Evolutionary conservation across 108 stramenopile species (phyloP).

Genomic region (Nitzschia sp.): DNA sequence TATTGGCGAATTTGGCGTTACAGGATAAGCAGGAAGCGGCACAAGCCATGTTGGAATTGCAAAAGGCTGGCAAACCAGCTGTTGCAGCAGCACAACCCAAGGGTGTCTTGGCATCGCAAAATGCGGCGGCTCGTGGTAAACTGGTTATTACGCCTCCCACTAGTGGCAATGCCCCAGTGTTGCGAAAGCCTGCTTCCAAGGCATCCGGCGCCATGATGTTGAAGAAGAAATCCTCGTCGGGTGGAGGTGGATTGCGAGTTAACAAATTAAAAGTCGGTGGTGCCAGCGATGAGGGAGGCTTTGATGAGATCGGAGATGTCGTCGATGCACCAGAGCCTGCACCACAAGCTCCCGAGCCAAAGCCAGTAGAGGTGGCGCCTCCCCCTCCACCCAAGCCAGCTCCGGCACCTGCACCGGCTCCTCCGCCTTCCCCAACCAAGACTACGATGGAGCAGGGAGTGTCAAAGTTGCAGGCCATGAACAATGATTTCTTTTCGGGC

Average conservation of each 20-base stretch:
- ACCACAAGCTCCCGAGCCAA: constrained; percentile 23
- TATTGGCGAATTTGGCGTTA: constrained; percentile 69
- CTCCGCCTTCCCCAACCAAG: constrained; percentile 45
- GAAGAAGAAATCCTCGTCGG: constrained; percentile 63
- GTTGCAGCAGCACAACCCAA: constrained; percentile 52
- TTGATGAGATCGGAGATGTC: constrained; percentile 67
- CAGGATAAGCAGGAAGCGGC: constrained; percentile 52
- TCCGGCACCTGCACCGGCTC: constrained; percentile 24
- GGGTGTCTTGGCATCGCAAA: constrained; percentile 70
- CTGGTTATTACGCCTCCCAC: constrained; percentile 65
- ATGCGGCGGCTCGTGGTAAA: constrained; percentile 61
- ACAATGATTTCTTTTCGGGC: constrained; percentile 80
- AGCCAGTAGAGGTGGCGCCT: constrained; percentile 27
- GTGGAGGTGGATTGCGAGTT: constrained; percentile 57
- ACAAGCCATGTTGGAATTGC: constrained; percentile 44
- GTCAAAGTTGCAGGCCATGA: constrained; percentile 77
- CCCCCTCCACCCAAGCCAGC: constrained; percentile 33
- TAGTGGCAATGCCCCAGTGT: constrained; percentile 52
- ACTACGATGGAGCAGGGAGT: constrained; percentile 68
- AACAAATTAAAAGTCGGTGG: constrained; percentile 56
- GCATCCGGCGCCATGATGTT: constrained; percentile 49
- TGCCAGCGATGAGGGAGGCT: constrained; percentile 37
- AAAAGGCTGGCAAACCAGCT: constrained; percentile 19
- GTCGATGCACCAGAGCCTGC: constrained; percentile 50
- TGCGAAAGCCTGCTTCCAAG: constrained; percentile 67